Evolutionary conservation across 257 asterid species (phyloP), one percentile per base, ranked within the genome.

Genomic region (Solanum pinnatisectum): DNA sequence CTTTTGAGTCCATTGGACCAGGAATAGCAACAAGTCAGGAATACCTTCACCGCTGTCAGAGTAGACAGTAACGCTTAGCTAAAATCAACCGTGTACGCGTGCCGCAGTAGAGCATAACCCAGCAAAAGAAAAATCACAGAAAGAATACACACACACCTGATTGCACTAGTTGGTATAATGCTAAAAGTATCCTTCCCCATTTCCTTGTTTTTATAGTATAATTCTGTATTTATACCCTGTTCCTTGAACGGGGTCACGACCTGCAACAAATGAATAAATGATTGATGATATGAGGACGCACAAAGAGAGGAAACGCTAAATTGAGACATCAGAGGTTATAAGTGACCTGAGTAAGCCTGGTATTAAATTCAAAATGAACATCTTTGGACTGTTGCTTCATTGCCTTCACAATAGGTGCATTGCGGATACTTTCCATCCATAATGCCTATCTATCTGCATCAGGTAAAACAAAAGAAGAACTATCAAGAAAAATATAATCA

Each of bases 101-200:
- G 2, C 42, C 22, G 67, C 4, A 56, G 33, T 39, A 46, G 74
- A 68, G 35, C 67, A 89, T 67, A 77, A 86, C 74, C 36, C 27
- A 60, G 46, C 67, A 59, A 59, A 59, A 59, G 25, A 59, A 59
- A 56, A 59, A 59, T 20, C 10, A 10, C 11, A 9, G 67, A 56
- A 56, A 18, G 23, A 56, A 56, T 56, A 56, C 65, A 59, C 67
- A 39, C 42, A 84, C 79, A 97, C 99, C 99, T 97, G 92, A 96
- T 93, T 87, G 99, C 99, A 88, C 99, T 97, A 6, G 99, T 97
- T 74, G 98, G 99, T 81, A 97, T 95, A 60, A 97, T 97, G 93
- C 94, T 95, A 90, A 88, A 92, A 15, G 97, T 94, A 83, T 96
- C 99, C 86, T 67, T 85, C n/a, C 95, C 98, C 97, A 94, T 94